phyloP scores from a whole-genome alignment of 108 stramenopile species.

The Skeletonema costatum region DNA sequence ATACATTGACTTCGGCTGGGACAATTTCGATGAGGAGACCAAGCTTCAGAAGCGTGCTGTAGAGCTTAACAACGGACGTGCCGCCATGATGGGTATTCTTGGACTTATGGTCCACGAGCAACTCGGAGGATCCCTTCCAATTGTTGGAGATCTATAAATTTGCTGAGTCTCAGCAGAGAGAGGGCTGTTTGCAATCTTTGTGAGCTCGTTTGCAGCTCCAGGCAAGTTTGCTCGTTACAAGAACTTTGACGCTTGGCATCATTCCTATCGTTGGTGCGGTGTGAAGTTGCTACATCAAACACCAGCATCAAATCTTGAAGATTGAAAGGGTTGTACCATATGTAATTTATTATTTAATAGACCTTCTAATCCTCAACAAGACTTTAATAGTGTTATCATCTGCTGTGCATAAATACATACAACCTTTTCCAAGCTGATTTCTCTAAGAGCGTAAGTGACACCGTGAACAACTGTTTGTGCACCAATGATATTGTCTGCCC shows the following conservation, averaged over 20 bases:
- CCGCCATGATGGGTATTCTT: slow-evolving; percentile 74
- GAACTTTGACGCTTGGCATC: not conserved
- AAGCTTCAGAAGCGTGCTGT: slow-evolving; percentile 84
- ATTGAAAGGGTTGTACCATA: not conserved
- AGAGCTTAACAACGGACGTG: slow-evolving; percentile 91
- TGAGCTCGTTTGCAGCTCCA: slow-evolving; percentile 2
- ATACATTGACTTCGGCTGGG: slow-evolving; percentile 77
- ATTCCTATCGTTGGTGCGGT: not conserved
- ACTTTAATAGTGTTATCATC: no score
- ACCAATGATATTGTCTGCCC: no score
- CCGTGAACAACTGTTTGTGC: no score
- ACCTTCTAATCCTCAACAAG: not conserved
- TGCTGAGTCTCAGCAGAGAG: not conserved
- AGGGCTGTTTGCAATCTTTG: not conserved
- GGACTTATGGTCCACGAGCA: slow-evolving; percentile 78
- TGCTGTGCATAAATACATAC: no score
- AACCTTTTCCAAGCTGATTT: no score
- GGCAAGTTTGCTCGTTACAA: not conserved
- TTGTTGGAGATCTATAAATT: slow-evolving; percentile 13
- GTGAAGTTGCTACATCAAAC: not conserved
- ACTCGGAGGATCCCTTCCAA: slow-evolving; percentile 13
- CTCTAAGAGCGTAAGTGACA: no score
- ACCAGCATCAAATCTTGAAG: not conserved
- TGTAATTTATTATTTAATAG: not conserved
- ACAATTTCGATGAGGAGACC: slow-evolving; percentile 67